Evolutionary conservation across 306 rosid genomes (phyloP).

Genomic region (Abrus precatorius): DNA sequence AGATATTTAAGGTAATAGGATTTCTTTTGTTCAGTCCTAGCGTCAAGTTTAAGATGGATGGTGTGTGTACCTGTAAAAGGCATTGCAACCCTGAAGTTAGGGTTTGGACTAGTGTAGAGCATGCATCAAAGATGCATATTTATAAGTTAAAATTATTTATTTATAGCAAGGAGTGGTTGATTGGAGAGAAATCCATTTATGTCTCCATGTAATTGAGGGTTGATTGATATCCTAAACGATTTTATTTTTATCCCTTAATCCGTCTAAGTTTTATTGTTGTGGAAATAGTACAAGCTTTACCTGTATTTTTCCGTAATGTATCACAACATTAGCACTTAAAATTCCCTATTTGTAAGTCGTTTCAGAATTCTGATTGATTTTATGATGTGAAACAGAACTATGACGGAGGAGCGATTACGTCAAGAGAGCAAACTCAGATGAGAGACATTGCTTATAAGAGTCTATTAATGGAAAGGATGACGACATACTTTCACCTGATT

Average conservation of each 20-base stretch:
- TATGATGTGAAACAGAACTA: conserved; percentile 64
- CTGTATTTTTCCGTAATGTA: background rate
- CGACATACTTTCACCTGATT: conserved; percentile 75
- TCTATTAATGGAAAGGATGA: conserved; percentile 60
- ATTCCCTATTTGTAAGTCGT: background rate
- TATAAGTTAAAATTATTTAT: too few species aligned
- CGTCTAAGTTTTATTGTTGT: conserved; percentile 10
- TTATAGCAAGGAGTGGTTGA: too few species aligned
- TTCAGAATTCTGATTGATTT: conserved; percentile 12
- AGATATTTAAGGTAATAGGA: background rate
- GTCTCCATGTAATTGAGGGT: too few species aligned
- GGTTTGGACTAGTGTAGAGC: background rate
- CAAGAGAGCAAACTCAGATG: conserved; percentile 39
- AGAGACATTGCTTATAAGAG: too few species aligned
- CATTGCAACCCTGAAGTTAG: background rate
- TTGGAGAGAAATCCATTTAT: too few species aligned
- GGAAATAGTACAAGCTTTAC: background rate
- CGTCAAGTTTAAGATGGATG: background rate
- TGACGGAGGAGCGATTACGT: conserved; percentile 67
- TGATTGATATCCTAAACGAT: too few species aligned
- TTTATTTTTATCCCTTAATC: too few species aligned
- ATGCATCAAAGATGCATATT: background rate
- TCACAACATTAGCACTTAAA: background rate
- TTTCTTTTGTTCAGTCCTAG: background rate
- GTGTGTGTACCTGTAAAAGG: background rate